Base-by-base conservation (phyloP, 2,329 filamentous ascomycete genomes). In the Ascochyta koolunga region DNA sequence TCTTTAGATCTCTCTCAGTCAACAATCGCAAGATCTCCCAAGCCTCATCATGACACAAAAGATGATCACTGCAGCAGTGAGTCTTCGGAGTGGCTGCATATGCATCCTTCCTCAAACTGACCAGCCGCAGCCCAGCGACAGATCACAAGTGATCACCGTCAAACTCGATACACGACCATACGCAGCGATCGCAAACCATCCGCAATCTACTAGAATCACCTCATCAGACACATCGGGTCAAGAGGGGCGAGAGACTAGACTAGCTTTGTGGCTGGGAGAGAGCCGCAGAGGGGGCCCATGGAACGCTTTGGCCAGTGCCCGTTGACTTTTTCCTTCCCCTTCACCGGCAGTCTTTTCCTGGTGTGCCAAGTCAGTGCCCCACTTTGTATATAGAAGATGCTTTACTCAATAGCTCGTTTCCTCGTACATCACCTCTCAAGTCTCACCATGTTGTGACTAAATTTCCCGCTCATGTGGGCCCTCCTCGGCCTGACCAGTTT, bases 191-290 rank as follows among this genome's bases (percentile, higher is more conserved):
- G 18, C n/a, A 37, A 37, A 21, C 10, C 9, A 21, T 13, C 5
- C 19, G 6, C 16, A 6, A 21, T 9, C n/a, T 22, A 37, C 31
- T 8, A 19, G 13, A 37, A 16, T 9, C 2, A 5, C 0, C 10
- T 21, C 16, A 4, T 37, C 35, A 3, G n/a, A 15, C 35, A 21
- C 16, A 19, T 15, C 35, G 6, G 16, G 1, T 4, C 16, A 49
- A 5, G 15, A 50, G 11, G 21, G 22, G 37, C 11, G 16, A 15
- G 39, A 46, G 19, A 18, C 11, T 2, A 55, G 49, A 3, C n/a
- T 65, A n/a, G 32, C 19, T 1, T 7, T 27, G 0, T 66, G 65
- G 64, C 54, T 66, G 11, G 52, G 48, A 8, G 58, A 64, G 33
- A 25, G 29, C 3, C 47, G 27, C 9, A 49, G 37, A 13, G 46